These are phyloP conservation scores for Salvia miltiorrhiza DNA, from an alignment of 257 asterid genomes.

Conservation along the genomic window DNA sequence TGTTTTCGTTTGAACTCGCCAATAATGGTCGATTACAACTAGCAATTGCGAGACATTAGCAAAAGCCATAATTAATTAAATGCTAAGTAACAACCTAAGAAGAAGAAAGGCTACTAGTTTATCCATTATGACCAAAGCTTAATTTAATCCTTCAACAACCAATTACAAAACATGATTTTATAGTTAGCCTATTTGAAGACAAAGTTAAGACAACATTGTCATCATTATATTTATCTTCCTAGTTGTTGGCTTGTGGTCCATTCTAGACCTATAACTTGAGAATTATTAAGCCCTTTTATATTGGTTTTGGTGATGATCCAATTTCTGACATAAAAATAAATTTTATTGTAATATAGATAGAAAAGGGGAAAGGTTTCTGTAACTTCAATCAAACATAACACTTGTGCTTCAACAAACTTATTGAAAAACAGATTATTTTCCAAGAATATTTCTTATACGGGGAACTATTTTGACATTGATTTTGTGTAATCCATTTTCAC, in stretches of 20 bases:
- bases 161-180: constrained; percentile 29
- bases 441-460: neutral
- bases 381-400: constrained; percentile 20
- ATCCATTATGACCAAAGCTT: constrained; percentile 21
- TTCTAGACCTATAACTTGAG: neutral
- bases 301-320: constrained; percentile 20
- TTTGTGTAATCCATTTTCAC: neutral
- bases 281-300: constrained; percentile 1
- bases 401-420: neutral
- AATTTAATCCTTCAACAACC: constrained; percentile 34
- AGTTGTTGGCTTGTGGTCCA: constrained; percentile 31
- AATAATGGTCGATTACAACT: constrained; percentile 27
- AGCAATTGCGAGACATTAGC: neutral
- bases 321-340: neutral
- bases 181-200: neutral
- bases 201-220: constrained; percentile 6
- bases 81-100: constrained; percentile 13
- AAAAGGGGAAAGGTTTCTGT: constrained; percentile 12
- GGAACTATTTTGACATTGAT: constrained; percentile 15
- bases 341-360: neutral
- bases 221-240: constrained; percentile 1
- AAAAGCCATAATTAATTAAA: constrained; percentile 13
- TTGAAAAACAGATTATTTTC: neutral
- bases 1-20: neutral
- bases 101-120: constrained; percentile 29